A percentile compares a stretch with the other conserved stretches of the same genome.
phyloP scores from a whole-genome alignment of 2,329 filamentous ascomycete genomes.

The Arthroderma sp. region DNA sequence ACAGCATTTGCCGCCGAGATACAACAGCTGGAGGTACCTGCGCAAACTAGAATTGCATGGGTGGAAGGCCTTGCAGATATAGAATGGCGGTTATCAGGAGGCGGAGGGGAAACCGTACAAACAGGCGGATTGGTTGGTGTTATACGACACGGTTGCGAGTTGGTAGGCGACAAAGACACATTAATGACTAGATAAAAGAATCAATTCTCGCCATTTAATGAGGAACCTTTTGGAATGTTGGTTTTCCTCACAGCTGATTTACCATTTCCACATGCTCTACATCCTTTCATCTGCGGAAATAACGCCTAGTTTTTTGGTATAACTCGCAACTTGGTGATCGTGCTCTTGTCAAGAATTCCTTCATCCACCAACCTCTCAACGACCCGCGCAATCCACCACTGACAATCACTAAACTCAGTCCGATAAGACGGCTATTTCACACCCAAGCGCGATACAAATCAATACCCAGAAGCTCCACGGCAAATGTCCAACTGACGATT shows the following conservation, averaged over 20 bases:
- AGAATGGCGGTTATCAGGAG: conserved; percentile 79
- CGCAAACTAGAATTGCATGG: conserved; percentile 83
- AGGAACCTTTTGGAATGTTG: too few species aligned
- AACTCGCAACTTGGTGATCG: too few species aligned
- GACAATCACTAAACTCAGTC: background rate
- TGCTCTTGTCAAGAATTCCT: background rate
- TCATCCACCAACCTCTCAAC: background rate
- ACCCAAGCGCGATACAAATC: too few species aligned
- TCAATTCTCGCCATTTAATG: background rate
- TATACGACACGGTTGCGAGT: conserved; percentile 70
- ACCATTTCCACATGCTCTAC: too few species aligned
- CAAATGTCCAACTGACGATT: too few species aligned
- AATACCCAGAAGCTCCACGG: too few species aligned
- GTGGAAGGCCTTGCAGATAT: conserved; percentile 82
- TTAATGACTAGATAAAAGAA: conserved; percentile 4
- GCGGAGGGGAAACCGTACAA: conserved; percentile 76
- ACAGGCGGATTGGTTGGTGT: conserved; percentile 88
- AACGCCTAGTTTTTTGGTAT: too few species aligned
- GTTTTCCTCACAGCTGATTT: too few species aligned
- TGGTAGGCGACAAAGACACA: conserved; percentile 38
- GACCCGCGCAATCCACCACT: background rate
- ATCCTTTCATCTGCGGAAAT: too few species aligned
- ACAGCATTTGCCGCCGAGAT: conserved; percentile 75
- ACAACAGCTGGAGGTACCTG: conserved; percentile 65
- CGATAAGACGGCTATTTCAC: too few species aligned